These are phyloP conservation scores for Fagopyrum esculentum DNA, from an alignment of 148 eudicot genomes.

Conservation along the genomic window DNA sequence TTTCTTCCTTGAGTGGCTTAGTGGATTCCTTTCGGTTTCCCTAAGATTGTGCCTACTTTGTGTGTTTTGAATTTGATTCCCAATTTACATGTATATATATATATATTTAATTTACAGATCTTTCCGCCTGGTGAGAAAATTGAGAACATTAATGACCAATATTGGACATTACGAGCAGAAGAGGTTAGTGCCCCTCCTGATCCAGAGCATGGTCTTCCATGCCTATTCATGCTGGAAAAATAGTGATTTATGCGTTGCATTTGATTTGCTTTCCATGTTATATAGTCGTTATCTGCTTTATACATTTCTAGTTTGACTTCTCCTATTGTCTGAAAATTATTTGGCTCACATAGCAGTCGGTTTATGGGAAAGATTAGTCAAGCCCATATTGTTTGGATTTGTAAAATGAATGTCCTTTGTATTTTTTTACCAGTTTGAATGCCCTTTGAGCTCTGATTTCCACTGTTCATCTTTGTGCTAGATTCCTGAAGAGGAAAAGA, in stretches of 20 bases:
- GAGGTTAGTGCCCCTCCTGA: slow-evolving; percentile 44
- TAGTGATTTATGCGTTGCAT: not conserved
- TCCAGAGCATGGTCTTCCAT: not conserved
- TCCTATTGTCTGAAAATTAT: not conserved
- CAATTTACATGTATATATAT: no score
- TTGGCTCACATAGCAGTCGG: not conserved
- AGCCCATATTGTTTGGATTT: not conserved
- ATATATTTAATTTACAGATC: slow-evolving; percentile 37
- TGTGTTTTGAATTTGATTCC: no score
- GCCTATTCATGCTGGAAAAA: not conserved
- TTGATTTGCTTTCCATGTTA: not conserved
- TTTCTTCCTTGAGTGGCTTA: no score
- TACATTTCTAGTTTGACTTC: not conserved
- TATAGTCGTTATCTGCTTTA: not conserved
- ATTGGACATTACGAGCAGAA: slow-evolving; percentile 94
- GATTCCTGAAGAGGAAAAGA: slow-evolving; percentile 96
- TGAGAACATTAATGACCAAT: slow-evolving; percentile 86
- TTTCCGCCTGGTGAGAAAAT: slow-evolving; percentile 75
- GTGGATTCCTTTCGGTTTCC: no score
- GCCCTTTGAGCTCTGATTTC: not conserved
- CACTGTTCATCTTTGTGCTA: slow-evolving; percentile 17
- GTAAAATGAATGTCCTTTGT: not conserved
- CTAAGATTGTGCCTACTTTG: no score
- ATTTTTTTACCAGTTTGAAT: not conserved
- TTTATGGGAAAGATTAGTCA: not conserved